Base-by-base conservation (phyloP, 306 rosid species). In the Quercus rubra region DNA sequence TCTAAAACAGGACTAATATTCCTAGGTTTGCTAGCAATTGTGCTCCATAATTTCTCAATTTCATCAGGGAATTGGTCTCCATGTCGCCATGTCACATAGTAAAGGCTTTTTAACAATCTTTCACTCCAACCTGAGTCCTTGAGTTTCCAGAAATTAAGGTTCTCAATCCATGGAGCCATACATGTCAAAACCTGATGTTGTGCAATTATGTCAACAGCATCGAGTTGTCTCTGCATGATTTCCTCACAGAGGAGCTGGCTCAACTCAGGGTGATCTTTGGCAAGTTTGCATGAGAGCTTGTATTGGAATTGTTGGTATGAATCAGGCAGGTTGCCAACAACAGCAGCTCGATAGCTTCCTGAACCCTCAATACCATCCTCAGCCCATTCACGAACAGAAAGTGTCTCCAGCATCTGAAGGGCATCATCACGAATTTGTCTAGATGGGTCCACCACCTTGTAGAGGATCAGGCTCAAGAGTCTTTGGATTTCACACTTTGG, bases 111-210 rank as follows among this genome's bases (percentile, higher is more conserved):
- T 79, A 96, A 87, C 77, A 96, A 78, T 86, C 99, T 93, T 70
- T 91, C 99, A 52, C 92, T 91, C 99, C 99, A 96, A 56, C 98
- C 99, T 21, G 89, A 89, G 84, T 96, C 99, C 87, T 91, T 95
- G 43, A 96, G 98, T 86, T 93, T 96, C 98, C 92, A 93, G 85
- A 96, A 96, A 86, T 93, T 96, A 77, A 96, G 91, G 86, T 96
- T 96, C 90, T 96, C 99, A 62, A 96, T 96, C 99, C 99, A 96
- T 31, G 99, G 99, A 86, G 99, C 99, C 99, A 96, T 96, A 84
- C 99, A 96, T 75, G 99, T 96, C 82, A 96, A 86, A 87, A 96
- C 99, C 86, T 96, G 99, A 91, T 96, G 99, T 84, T 96, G 99
- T 52, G 99, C 99, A 80, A 96, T 96, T 75, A 96, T 93, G 88